phyloP scores from a whole-genome alignment of 495 filamentous ascomycete genomes.

The Penicillium psychrofluorescens region DNA sequence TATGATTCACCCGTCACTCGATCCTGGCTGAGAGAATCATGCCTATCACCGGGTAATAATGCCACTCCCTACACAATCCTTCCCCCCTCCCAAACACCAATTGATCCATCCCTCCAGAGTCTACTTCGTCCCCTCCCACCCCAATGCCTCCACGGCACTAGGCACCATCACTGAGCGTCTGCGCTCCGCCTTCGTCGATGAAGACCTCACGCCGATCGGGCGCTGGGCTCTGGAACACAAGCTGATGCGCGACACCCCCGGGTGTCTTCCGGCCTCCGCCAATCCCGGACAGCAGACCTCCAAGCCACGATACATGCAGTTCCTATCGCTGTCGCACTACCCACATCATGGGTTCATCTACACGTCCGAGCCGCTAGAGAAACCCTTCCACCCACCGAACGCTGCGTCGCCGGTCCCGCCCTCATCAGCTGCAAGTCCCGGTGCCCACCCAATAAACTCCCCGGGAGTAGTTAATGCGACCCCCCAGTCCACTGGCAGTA shows the following conservation, averaged over 20 bases:
- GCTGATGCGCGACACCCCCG: slow-evolving; percentile 40
- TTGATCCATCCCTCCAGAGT: slow-evolving; percentile 21
- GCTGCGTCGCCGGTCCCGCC: not conserved
- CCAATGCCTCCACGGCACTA: slow-evolving; percentile 31
- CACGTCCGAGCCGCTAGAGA: slow-evolving; percentile 27
- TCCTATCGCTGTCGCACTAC: slow-evolving; percentile 35
- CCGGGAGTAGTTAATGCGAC: not conserved
- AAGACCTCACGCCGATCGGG: slow-evolving; percentile 27
- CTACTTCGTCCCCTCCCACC: slow-evolving; percentile 40
- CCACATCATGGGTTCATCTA: slow-evolving; percentile 39
- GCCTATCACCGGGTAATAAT: slow-evolving; percentile 27
- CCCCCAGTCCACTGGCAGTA: not conserved
- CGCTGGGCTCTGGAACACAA: slow-evolving; percentile 40
- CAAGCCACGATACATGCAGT: slow-evolving; percentile 37
- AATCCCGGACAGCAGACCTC: slow-evolving; percentile 16
- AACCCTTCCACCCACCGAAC: slow-evolving; percentile 3
- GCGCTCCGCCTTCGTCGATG: slow-evolving; percentile 29
- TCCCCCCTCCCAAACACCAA: not conserved
- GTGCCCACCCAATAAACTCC: no score
- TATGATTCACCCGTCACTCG: no score
- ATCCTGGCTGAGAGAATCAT: slow-evolving; percentile 4
- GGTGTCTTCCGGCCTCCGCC: slow-evolving; percentile 27
- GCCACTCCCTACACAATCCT: not conserved
- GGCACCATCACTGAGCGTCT: slow-evolving; percentile 32
- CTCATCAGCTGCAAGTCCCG: not conserved